Percentiles rank a stretch among this genome's conserved stretches.
phyloP scores from a whole-genome alignment of 495 filamentous ascomycete species.

The Penicillium cataractarum region DNA sequence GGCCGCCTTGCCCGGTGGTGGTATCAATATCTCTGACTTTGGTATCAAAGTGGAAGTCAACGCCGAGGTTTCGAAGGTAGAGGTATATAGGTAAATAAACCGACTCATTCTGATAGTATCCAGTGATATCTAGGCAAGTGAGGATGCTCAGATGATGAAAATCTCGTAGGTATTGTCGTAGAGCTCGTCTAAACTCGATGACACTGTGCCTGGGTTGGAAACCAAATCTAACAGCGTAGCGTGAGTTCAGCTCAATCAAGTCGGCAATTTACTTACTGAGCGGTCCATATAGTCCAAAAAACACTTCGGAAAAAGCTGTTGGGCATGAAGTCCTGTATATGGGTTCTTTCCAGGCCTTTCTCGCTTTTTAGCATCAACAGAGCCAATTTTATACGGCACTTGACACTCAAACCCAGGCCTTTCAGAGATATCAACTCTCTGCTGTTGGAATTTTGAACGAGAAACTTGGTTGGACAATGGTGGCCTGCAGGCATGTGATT shows the following conservation, averaged over 20 bases:
- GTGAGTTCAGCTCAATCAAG: neutral
- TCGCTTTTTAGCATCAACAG: conserved; percentile 14
- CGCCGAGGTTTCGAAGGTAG: conserved; percentile 41
- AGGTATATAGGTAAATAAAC: conserved; percentile 42
- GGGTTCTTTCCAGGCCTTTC: conserved; percentile 6
- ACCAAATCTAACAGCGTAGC: conserved; percentile 22
- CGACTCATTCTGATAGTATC: conserved; percentile 45
- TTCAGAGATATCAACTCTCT: conserved; percentile 3
- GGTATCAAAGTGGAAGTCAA: conserved; percentile 47
- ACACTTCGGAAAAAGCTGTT: conserved; percentile 16
- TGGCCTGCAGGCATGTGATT: neutral
- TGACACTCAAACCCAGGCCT: conserved; percentile 10
- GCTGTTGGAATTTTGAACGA: conserved; percentile 4
- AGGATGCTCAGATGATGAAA: conserved; percentile 32
- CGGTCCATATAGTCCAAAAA: conserved; percentile 22
- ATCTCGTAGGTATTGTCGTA: conserved; percentile 32
- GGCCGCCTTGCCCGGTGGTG: conserved; percentile 13
- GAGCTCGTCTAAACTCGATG: conserved; percentile 37
- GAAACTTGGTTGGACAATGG: neutral
- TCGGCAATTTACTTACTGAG: conserved; percentile 13
- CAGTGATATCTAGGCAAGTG: conserved; percentile 32
- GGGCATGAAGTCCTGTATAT: conserved; percentile 13
- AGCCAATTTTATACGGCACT: conserved; percentile 3
- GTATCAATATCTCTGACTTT: conserved; percentile 35
- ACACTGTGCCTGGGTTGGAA: conserved; percentile 45